phyloP scores from a whole-genome alignment of 1,284 basidiomycete species.

The Ceratobasidium sp. region DNA sequence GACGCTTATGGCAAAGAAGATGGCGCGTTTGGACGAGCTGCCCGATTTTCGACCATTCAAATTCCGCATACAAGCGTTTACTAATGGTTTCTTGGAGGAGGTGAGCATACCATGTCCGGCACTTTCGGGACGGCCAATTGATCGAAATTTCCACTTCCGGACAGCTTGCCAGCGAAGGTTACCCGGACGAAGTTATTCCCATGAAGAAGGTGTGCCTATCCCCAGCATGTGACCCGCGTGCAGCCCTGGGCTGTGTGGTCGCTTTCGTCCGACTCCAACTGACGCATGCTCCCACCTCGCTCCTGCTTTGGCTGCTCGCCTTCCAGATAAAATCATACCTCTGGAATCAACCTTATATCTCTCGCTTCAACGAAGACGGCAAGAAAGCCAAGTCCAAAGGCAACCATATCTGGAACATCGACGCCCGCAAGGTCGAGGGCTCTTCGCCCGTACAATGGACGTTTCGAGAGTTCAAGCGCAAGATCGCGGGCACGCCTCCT shows the following conservation, averaged over 20 bases:
- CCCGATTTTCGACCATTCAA: constrained; percentile 99
- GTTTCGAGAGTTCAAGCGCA: constrained; percentile 91
- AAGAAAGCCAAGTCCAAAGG: constrained; percentile 99
- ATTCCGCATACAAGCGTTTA: constrained; percentile 99
- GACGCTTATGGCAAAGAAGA: constrained; percentile 92
- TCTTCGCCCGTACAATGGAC: constrained; percentile 75
- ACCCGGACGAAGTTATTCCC: constrained; percentile 86
- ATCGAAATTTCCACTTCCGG: constrained; percentile 35
- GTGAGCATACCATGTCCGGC: constrained; percentile 59
- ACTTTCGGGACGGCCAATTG: constrained; percentile 38
- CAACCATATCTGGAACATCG: constrained; percentile 99
- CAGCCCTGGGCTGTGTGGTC: constrained; percentile 17
- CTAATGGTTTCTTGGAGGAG: constrained; percentile 95
- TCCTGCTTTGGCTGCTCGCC: constrained; percentile 57
- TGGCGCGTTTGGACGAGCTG: constrained; percentile 95
- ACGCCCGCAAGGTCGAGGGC: constrained; percentile 79
- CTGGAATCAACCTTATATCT: constrained; percentile 94
- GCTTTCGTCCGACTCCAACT: constrained; percentile 44
- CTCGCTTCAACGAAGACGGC: constrained; percentile 98
- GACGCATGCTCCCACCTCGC: constrained; percentile 15
- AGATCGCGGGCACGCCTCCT: constrained; percentile 84
- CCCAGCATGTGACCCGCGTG: constrained; percentile 43
- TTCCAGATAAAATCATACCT: constrained; percentile 94
- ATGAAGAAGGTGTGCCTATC: constrained; percentile 78
- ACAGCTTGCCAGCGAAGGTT: constrained; percentile 81